Conservation (phyloP, 2,329 filamentous ascomycete species). For the Colletotrichum chrysophilum region DNA sequence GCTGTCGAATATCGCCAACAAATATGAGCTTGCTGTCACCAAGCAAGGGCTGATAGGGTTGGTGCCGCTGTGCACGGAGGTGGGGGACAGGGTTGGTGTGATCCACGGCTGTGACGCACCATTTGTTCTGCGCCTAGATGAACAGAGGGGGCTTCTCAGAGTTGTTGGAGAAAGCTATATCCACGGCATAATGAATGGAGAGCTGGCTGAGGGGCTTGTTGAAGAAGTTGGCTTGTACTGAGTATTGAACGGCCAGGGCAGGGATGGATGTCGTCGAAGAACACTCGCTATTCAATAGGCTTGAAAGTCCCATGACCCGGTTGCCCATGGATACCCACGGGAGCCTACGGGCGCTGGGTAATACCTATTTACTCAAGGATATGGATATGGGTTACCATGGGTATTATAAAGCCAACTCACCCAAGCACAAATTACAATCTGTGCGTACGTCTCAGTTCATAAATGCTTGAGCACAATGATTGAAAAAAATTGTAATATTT, state of each 20-base stretch:
- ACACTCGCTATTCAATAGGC: background rate
- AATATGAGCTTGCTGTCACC: background rate
- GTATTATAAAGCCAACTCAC: too few species aligned
- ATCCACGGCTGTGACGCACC: background rate
- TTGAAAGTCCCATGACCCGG: too few species aligned
- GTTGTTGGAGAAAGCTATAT: background rate
- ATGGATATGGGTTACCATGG: too few species aligned
- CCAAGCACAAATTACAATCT: too few species aligned
- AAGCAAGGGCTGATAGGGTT: background rate
- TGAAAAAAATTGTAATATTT: background rate
- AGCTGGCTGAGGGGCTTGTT: background rate
- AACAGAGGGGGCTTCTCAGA: background rate
- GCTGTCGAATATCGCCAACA: background rate
- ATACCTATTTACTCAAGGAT: too few species aligned
- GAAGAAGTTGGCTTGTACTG: background rate
- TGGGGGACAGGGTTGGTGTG: background rate
- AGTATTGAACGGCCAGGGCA: background rate
- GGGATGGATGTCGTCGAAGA: background rate
- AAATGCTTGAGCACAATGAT: background rate
- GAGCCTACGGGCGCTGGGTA: too few species aligned
- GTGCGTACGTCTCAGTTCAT: accelerated
- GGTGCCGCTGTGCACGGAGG: background rate
- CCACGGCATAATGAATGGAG: conserved; percentile 4
- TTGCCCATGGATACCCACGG: too few species aligned
- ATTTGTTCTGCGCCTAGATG: background rate